A percentile compares a stretch with the other conserved stretches of the same genome.
phyloP scores from a whole-genome alignment of 371 early-diverging fungal genomes.

The Mucor circinelloides region DNA sequence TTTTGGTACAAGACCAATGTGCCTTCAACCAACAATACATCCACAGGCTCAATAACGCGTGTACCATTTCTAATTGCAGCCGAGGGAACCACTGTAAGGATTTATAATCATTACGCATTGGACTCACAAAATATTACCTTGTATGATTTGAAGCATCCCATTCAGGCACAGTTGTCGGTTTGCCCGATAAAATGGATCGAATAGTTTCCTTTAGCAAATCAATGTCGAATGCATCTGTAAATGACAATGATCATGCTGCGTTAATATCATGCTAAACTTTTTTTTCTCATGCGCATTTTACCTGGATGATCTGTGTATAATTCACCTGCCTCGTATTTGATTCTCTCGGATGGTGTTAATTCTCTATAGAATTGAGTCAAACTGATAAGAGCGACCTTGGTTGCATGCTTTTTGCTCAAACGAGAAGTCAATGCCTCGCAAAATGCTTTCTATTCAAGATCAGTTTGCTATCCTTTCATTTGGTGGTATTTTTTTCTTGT shows the following conservation, averaged over 20 bases:
- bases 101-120: not conserved
- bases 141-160: slow-evolving; percentile 53
- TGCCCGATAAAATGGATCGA: slow-evolving; percentile 43
- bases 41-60: slow-evolving; percentile 43
- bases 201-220: slow-evolving; percentile 50
- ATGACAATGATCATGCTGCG: not conserved
- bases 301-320: slow-evolving; percentile 58
- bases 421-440: slow-evolving; percentile 28
- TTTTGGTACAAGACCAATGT: slow-evolving; percentile 62
- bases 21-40: slow-evolving; percentile 67
- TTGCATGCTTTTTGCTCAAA: slow-evolving; percentile 28
- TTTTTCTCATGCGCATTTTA: slow-evolving; percentile 17
- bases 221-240: slow-evolving; percentile 62
- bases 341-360: slow-evolving; percentile 46
- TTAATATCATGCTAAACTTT: not conserved
- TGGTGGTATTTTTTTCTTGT: not conserved
- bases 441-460: slow-evolving; percentile 25
- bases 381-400: slow-evolving; percentile 47
- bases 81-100: not conserved
- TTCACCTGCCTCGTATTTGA: slow-evolving; percentile 44
- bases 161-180: slow-evolving; percentile 48
- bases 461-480: not conserved
- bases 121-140: slow-evolving; percentile 31
- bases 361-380: slow-evolving; percentile 62
- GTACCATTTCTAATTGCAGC: slow-evolving; percentile 26